These are phyloP conservation scores for Onygenales sp. DNA, from an alignment of 2,329 filamentous ascomycete genomes.

Conservation along the genomic window DNA sequence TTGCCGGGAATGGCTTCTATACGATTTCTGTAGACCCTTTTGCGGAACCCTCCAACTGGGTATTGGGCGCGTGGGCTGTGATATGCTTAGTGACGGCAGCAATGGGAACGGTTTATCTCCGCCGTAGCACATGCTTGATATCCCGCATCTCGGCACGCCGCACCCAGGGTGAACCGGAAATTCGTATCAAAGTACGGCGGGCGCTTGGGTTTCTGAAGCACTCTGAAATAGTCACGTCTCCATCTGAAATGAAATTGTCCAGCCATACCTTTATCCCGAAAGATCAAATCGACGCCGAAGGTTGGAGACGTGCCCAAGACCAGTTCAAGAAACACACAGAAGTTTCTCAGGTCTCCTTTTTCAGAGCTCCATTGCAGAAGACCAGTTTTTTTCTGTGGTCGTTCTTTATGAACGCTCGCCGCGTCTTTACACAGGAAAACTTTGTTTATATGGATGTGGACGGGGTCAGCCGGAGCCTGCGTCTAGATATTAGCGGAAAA, in stretches of 20 bases:
- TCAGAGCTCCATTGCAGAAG: conserved; percentile 23
- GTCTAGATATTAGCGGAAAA: conserved; percentile 27
- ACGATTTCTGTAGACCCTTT: conserved; percentile 42
- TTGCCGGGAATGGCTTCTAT: conserved; percentile 43
- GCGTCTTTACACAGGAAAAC: conserved; percentile 31
- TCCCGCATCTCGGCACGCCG: conserved; percentile 46
- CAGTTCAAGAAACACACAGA: conserved; percentile 8
- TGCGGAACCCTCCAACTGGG: conserved; percentile 46
- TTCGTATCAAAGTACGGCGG: conserved; percentile 28
- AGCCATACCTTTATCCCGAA: conserved; percentile 22
- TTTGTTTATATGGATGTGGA: conserved; percentile 30
- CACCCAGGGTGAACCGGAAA: conserved; percentile 19
- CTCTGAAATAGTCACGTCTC: conserved; percentile 16
- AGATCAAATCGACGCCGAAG: conserved; percentile 4
- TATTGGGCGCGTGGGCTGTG: conserved; percentile 41
- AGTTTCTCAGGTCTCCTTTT: conserved; percentile 18
- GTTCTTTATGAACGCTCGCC: conserved; percentile 25
- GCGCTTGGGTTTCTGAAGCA: conserved; percentile 30
- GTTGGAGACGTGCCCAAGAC: conserved; percentile 13
- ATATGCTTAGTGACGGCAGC: conserved; percentile 51
- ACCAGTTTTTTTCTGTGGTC: conserved; percentile 22
- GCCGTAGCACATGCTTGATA: conserved; percentile 50
- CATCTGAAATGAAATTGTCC: conserved; percentile 26
- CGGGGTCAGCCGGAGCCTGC: conserved; percentile 22
- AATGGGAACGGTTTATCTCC: conserved; percentile 51